Conservation (phyloP, 768 basidiomycete species). For the Hygrocybe coccinea region DNA sequence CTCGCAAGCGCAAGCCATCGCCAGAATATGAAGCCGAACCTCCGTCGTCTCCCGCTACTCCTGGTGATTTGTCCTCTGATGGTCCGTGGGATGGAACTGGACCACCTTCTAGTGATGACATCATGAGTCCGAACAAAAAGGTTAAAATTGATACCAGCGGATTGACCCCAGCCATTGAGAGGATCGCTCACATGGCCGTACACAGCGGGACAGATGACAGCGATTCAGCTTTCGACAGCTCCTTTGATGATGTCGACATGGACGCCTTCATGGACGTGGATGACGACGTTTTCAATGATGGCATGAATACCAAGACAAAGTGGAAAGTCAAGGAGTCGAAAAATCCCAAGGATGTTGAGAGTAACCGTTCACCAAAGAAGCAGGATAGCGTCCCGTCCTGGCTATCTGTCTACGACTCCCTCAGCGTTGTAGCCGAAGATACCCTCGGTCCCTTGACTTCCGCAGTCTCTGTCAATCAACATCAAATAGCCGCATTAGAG, state of each 20-base stretch:
- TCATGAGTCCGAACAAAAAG: constrained; percentile 70
- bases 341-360: constrained; percentile 14
- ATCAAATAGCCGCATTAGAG: constrained; percentile 61
- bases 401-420: constrained; percentile 71
- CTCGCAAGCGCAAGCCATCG: constrained; percentile 67
- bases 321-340: constrained; percentile 22
- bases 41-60: constrained; percentile 34
- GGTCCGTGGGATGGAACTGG: constrained; percentile 39
- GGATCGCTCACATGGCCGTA: constrained; percentile 56
- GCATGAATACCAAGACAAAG: constrained; percentile 28
- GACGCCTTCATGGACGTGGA: constrained; percentile 60
- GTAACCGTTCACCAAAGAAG: not conserved
- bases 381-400: constrained; percentile 57
- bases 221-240: constrained; percentile 42
- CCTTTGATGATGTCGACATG: constrained; percentile 55
- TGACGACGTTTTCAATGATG: constrained; percentile 42
- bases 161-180: constrained; percentile 53
- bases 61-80: constrained; percentile 45
- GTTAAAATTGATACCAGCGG: constrained; percentile 40
- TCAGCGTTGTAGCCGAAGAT: constrained; percentile 58
- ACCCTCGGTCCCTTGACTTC: constrained; percentile 47
- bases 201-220: constrained; percentile 46
- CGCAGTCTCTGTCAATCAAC: constrained; percentile 33
- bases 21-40: constrained; percentile 38
- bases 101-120: constrained; percentile 54